A percentile compares a stretch with the other conserved stretches of the same genome.
These are phyloP conservation scores for Lyophyllum atratum DNA, from an alignment of 768 basidiomycete genomes.

Conservation along the genomic window DNA sequence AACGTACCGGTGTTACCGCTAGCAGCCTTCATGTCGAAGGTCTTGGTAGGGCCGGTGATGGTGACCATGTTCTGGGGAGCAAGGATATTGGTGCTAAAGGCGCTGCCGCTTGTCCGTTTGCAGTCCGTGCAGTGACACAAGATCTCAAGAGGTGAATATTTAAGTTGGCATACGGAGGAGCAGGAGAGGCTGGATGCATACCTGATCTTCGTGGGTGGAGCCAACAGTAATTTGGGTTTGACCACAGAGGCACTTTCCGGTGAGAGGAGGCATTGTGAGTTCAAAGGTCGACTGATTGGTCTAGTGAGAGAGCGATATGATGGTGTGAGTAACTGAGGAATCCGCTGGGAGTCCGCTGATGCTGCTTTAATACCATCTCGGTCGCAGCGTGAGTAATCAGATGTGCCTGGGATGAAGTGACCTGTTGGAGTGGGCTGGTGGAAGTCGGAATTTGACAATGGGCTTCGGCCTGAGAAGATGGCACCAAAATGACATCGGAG, in stretches of 20 bases:
- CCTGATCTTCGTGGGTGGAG: slow-evolving; percentile 30
- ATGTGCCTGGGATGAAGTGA: not conserved
- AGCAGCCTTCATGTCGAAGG: slow-evolving; percentile 27
- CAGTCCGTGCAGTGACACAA: slow-evolving; percentile 41
- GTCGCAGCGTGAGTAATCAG: not conserved
- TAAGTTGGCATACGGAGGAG: not conserved
- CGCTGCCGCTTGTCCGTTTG: slow-evolving; percentile 38
- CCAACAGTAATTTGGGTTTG: slow-evolving; percentile 29
- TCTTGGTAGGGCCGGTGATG: slow-evolving; percentile 34
- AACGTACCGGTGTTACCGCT: slow-evolving; percentile 35
- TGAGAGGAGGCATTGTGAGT: slow-evolving; percentile 24
- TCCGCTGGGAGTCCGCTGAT: not conserved
- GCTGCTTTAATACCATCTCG: not conserved
- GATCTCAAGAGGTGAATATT: slow-evolving; percentile 20
- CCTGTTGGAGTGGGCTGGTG: not conserved
- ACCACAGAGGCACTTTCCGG: slow-evolving; percentile 35
- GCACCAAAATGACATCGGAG: not conserved
- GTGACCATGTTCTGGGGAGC: slow-evolving; percentile 32
- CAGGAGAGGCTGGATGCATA: not conserved
- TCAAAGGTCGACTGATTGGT: not conserved
- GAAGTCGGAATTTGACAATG: not conserved
- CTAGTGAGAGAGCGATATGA: not conserved
- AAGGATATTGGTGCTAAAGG: slow-evolving; percentile 40
- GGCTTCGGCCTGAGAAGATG: not conserved
- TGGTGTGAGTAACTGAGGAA: not conserved